These are phyloP conservation scores for Hippophae gyantsensis DNA, from an alignment of 306 rosid genomes.

Conservation along the genomic window DNA sequence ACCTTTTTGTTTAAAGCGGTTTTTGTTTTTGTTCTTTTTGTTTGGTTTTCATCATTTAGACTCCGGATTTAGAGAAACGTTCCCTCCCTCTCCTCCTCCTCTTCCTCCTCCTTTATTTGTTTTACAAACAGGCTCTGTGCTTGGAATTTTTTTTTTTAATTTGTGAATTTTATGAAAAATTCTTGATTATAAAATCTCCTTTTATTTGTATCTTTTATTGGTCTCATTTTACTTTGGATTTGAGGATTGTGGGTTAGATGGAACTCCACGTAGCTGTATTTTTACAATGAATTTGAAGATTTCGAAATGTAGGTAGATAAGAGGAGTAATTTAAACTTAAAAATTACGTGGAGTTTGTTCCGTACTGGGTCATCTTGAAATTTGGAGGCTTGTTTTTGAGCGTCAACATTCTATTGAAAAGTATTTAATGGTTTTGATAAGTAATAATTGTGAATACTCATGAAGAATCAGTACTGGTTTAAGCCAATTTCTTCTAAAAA, in stretches of 20 bases:
- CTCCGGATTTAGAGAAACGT: slow-evolving; percentile 3
- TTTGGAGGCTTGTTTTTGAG: slow-evolving; percentile 9
- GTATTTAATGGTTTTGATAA: slow-evolving; percentile 34
- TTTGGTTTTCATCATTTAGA: slow-evolving; percentile 4
- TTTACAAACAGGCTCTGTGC: too few species aligned
- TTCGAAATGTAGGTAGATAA: slow-evolving; percentile 39
- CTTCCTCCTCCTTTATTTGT: too few species aligned
- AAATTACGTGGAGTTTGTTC: slow-evolving; percentile 6
- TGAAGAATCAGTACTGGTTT: slow-evolving; percentile 53
- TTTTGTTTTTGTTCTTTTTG: background rate
- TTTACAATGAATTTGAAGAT: slow-evolving; percentile 8
- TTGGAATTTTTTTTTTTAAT: too few species aligned
- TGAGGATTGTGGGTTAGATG: background rate
- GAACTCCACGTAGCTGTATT: background rate
- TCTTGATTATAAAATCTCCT: too few species aligned
- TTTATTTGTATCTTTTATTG: too few species aligned
- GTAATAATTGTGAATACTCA: slow-evolving; percentile 12
- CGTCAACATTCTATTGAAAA: slow-evolving; percentile 18
- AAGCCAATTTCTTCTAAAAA: slow-evolving; percentile 38
- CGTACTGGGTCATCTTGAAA: slow-evolving; percentile 15
- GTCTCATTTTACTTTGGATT: background rate
- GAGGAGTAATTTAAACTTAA: slow-evolving; percentile 3
- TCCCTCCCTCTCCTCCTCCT: too few species aligned
- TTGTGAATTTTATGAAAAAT: too few species aligned
- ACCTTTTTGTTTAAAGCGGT: slow-evolving; percentile 1